Base-by-base conservation (phyloP, 805 yeast genomes). In the Candida germanica region DNA sequence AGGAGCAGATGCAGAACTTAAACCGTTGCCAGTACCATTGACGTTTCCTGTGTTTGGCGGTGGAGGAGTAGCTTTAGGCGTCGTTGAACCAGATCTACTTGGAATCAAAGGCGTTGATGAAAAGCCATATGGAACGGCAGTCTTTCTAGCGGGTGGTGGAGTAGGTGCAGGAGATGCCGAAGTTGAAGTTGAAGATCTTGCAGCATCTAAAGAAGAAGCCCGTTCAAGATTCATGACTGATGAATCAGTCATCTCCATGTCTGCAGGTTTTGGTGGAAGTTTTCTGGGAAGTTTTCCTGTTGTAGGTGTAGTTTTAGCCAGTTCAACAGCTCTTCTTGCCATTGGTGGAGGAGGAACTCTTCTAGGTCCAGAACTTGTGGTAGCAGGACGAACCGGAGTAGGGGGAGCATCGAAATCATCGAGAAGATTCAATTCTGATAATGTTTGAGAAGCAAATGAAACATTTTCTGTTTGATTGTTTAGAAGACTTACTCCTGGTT, bases 91-190 rank as follows among this genome's bases (percentile, higher is more conserved):
- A 6, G 64, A 56, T 31, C 63, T 48, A 15, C 59, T 58, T 5
- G 71, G 71, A 14, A 65, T 56, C 13, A 67, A 57, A 1, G 71
- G 71, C 1, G 67, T 51, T 1, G 66, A 42, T 3, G 66, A 48
- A 35, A 66, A 66, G 2, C 65, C 71, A 29, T 59, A 42, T 8
- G 66, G 66, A 4, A 47, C 43, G 13, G 43, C 8, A 49, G 56
- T n/a, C 40, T 43, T 31, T 20, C 35, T 33, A n/a, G 38, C 29
- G 3, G 46, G 36, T 12, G 49, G 33, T 1, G 50, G 47, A 4
- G 45, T 31, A 2, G 50, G 45, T 3, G 46, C 35, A 9, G 33
- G 31, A 13, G 31, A 15, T 5, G 31, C 18, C 14, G 19, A 6
- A 9, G 7, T 9, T n/a, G n/a, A n/a, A n/a, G n/a, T n/a, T n/a